A percentile compares a stretch with the other conserved stretches of the same genome.
Evolutionary conservation across 176 grass and related monocot species (phyloP).

Genomic region (Puya raimondii): DNA sequence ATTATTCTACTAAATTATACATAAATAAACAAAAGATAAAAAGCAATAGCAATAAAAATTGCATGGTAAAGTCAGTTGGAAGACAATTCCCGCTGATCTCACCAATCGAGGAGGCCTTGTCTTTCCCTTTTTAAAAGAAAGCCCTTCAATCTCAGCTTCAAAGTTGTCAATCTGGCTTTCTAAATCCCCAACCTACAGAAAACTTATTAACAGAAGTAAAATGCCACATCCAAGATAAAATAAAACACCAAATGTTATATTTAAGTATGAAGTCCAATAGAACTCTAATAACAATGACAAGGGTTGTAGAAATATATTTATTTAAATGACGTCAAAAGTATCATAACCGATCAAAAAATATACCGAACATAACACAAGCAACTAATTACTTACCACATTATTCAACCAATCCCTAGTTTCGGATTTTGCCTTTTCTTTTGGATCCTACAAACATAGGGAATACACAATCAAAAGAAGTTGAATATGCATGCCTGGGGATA

Average conservation of each 20-base stretch:
- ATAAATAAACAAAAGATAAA: conserved; percentile 14
- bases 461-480: conserved; percentile 4
- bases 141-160: conserved; percentile 96
- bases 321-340: too few species aligned
- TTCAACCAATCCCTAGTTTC: conserved; percentile 99
- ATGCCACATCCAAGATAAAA: neutral
- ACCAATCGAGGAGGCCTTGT: conserved; percentile 84
- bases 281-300: neutral
- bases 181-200: conserved; percentile 85
- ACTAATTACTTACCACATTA: conserved; percentile 65
- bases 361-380: conserved; percentile 1
- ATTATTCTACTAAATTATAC: conserved; percentile 14
- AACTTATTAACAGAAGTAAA: conserved; percentile 7
- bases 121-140: conserved; percentile 96
- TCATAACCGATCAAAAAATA: neutral
- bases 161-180: conserved; percentile 92
- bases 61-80: conserved; percentile 2
- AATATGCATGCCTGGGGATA: neutral
- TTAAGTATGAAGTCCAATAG: neutral
- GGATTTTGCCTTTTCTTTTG: conserved; percentile 92
- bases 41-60: conserved; percentile 12
- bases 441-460: conserved; percentile 51
- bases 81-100: conserved; percentile 20
- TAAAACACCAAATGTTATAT: neutral
- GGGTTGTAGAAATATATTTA: too few species aligned